phyloP scores from a whole-genome alignment of 805 yeast species.

The Kluyveromyces aestuarii region DNA sequence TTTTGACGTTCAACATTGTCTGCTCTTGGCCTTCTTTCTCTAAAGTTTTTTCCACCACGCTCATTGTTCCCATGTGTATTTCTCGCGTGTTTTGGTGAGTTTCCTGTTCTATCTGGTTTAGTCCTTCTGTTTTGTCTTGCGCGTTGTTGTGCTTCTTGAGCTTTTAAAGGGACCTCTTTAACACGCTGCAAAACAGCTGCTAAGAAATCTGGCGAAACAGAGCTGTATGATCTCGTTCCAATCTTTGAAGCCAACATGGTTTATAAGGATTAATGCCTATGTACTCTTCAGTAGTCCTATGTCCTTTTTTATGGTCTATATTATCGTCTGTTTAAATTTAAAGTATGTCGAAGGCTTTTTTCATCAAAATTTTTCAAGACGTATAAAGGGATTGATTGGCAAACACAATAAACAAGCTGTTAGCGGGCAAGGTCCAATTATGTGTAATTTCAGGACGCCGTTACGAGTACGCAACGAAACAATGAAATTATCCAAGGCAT shows the following conservation, averaged over 20 bases:
- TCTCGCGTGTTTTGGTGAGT: neutral
- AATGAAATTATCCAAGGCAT: too few relatives aligned
- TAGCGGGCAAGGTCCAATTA: too few relatives aligned
- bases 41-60: neutral
- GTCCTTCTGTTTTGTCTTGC: constrained; percentile 2
- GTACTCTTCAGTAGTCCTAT: too few relatives aligned
- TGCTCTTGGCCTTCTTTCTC: neutral
- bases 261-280: neutral
- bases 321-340: too few relatives aligned
- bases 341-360: neutral
- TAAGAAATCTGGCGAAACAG: constrained; percentile 25
- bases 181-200: constrained; percentile 24
- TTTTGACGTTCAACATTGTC: neutral
- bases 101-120: neutral
- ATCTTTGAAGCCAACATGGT: constrained; percentile 3
- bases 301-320: too few relatives aligned
- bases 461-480: too few relatives aligned
- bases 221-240: constrained; percentile 11
- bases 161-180: constrained; percentile 17
- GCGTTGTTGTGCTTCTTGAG: neutral
- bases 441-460: too few relatives aligned
- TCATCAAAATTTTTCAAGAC: neutral
- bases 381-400: neutral
- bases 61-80: neutral
- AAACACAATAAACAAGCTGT: too few relatives aligned